Evolutionary conservation across 2,329 filamentous ascomycete species (phyloP).

Genomic region (Chaetomium olivaceum): DNA sequence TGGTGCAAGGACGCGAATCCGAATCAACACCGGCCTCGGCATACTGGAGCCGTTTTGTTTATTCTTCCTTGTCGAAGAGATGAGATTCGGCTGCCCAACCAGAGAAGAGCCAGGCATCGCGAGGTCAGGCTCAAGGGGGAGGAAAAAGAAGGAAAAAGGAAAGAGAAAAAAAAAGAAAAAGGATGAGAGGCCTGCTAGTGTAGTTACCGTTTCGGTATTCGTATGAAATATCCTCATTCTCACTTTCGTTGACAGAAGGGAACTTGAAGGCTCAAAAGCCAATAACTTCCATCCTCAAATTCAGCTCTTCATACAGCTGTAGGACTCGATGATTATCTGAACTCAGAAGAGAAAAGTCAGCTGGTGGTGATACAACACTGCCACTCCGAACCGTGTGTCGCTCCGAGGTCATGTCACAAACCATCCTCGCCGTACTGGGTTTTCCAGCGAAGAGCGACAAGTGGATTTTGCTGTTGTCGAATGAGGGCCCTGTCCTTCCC

Average conservation of each 20-base stretch:
- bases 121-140: background rate
- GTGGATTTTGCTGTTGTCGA: constrained; percentile 13
- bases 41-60: background rate
- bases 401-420: background rate
- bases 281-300: background rate
- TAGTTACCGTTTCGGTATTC: background rate
- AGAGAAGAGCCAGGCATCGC: background rate
- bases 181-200: background rate
- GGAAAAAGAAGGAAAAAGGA: background rate
- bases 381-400: constrained; percentile 6
- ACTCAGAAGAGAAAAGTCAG: background rate
- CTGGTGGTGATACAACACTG: background rate
- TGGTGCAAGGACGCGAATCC: constrained; percentile 20
- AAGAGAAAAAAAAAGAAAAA: background rate
- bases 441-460: background rate
- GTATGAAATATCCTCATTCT: background rate
- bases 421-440: background rate
- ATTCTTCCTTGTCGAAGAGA: background rate
- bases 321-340: background rate
- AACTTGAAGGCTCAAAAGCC: background rate
- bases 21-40: constrained; percentile 21
- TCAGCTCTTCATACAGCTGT: background rate
- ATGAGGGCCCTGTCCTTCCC: constrained; percentile 20
- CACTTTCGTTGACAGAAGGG: background rate
- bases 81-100: background rate